Evolutionary conservation across 768 basidiomycete species (phyloP), one percentile per base, ranked within the genome.

Genomic region (Boletus speciosus): DNA sequence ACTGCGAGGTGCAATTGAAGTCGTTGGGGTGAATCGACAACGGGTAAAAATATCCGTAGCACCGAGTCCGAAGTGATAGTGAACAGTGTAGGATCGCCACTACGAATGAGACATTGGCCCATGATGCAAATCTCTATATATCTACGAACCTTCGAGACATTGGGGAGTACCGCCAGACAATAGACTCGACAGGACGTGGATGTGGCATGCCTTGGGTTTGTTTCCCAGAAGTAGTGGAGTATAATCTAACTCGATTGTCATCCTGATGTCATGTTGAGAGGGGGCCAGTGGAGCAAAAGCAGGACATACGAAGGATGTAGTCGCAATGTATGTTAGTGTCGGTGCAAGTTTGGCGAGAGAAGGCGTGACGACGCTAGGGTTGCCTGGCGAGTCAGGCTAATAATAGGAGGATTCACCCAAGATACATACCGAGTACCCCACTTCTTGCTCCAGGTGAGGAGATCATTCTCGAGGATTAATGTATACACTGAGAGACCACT

Each of bases 1-100:
- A 95, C 66, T 3, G 88, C 79, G 7, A 86, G 82, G 64, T 93
- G 92, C 5, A 97, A 79, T 68, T 96, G 94, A 38, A 97, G 77
- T 65, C 83, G 81, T 57, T 85, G 83, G 12, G 93, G 92, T 15
- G 85, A 83, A 67, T 97, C 94, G 42, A 97, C 73, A 12, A 97
- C 90, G 6, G 94, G 91, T 34, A 90, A 74, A 69, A 91, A 95
- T 63, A 97, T 83, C 23, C 94, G 84, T 35, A 96, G 68, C 5
- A 86, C 87, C 1, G 89, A 82, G 62, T 94, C 90, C 25, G 83
- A 81, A 14, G 94, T 92, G 55, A 90, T 80, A 35, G 92, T 93
- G 66, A 90, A 94, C 4, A 96, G 76, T 51, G 87, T 83, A 2
- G 86, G 74, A 65, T 91, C 88, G 62, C 87, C 84, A 39, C 90